These are phyloP conservation scores for Mycena crocata DNA, from an alignment of 768 basidiomycete species.

Conservation along the genomic window DNA sequence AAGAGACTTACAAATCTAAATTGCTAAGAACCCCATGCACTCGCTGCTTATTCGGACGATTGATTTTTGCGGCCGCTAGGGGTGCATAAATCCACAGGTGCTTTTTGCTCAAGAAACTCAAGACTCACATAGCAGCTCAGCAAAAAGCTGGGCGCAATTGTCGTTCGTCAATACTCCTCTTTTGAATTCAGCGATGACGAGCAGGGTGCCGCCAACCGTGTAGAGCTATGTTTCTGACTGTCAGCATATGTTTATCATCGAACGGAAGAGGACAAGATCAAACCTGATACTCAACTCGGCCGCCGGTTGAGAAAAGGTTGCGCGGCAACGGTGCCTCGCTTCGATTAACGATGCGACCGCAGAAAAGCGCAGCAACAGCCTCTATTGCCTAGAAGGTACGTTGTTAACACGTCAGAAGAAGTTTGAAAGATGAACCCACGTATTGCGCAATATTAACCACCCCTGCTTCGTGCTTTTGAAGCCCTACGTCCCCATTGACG, in stretches of 20 bases:
- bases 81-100: not conserved
- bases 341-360: not conserved
- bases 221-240: not conserved
- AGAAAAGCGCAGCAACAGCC: not conserved
- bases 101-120: not conserved
- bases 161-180: not conserved
- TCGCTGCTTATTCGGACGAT: not conserved
- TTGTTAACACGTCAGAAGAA: not conserved
- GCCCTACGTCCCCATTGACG: not conserved
- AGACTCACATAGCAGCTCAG: constrained; percentile 3
- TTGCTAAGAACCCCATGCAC: not conserved
- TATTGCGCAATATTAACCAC: not conserved
- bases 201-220: not conserved
- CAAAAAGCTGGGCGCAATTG: not conserved
- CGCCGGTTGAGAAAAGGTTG: not conserved
- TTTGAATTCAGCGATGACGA: not conserved
- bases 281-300: not conserved
- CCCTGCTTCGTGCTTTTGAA: not conserved
- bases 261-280: not conserved
- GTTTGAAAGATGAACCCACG: not conserved
- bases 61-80: not conserved
- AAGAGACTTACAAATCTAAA: not conserved
- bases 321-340: not conserved
- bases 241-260: not conserved
- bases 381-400: not conserved